A percentile compares a stretch with the other conserved stretches of the same genome.
These are phyloP conservation scores for Aurantiochytrium sp. DNA, from an alignment of 108 stramenopile genomes.

Conservation along the genomic window DNA sequence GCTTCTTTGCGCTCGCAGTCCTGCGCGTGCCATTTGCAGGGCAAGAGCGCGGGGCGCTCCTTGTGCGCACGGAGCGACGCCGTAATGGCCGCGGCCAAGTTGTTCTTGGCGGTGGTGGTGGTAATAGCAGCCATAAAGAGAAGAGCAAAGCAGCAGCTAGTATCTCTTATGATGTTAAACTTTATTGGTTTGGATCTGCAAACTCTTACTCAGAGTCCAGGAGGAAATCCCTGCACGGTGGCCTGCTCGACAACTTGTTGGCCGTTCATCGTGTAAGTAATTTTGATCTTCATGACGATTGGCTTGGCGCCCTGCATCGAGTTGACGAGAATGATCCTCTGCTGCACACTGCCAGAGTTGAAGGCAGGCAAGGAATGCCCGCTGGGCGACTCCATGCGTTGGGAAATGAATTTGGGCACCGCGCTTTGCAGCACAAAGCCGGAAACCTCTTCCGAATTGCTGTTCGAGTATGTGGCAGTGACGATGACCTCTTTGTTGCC, in stretches of 20 bases:
- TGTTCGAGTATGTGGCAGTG: slow-evolving; percentile 73
- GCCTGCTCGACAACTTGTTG: slow-evolving; percentile 75
- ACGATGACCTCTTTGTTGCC: slow-evolving; percentile 18
- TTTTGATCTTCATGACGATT: slow-evolving; percentile 88
- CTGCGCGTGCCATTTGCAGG: no score
- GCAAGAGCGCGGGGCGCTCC: no score
- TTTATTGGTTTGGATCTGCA: no score
- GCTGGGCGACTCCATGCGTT: slow-evolving; percentile 88
- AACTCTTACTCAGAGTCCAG: slow-evolving; percentile 37
- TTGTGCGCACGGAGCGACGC: no score
- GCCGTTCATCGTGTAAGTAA: slow-evolving; percentile 69
- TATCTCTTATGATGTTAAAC: no score
- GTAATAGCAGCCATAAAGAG: no score
- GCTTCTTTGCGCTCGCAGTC: neutral
- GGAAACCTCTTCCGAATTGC: slow-evolving; percentile 61
- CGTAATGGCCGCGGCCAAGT: no score
- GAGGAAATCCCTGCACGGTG: slow-evolving; percentile 70
- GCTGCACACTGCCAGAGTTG: slow-evolving; percentile 66
- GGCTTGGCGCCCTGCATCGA: slow-evolving; percentile 81
- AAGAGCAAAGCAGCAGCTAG: no score
- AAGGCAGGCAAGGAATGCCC: slow-evolving; percentile 71
- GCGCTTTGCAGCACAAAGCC: slow-evolving; percentile 81
- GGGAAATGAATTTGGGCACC: slow-evolving; percentile 90
- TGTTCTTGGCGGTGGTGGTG: no score
- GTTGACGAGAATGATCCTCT: slow-evolving; percentile 78